Evolutionary conservation across 148 eudicot genomes (phyloP).

Genomic region (Cornus controversa): DNA sequence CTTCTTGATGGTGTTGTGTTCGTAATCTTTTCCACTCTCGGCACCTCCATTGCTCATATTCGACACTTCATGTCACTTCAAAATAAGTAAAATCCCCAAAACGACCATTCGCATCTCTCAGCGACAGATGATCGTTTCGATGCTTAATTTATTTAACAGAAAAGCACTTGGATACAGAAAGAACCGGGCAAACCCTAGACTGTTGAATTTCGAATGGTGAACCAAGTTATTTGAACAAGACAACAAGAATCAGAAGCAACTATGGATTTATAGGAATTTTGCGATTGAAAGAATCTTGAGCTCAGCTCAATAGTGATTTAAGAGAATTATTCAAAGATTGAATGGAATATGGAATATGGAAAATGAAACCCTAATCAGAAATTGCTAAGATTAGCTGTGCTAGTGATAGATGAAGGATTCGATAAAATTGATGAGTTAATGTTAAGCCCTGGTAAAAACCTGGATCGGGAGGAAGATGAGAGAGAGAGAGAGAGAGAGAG

Average conservation of each 20-base stretch:
- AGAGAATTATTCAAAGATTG: too few species aligned
- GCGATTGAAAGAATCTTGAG: conserved; percentile 3
- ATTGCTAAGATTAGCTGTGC: background rate
- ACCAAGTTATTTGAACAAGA: too few species aligned
- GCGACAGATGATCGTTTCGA: background rate
- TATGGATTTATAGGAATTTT: conserved; percentile 4
- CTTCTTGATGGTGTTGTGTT: conserved; percentile 15
- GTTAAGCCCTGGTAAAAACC: conserved; percentile 11
- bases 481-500: background rate
- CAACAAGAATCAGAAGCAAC: background rate
- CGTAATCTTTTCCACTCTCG: conserved; percentile 29
- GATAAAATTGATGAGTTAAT: background rate
- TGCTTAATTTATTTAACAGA: too few species aligned
- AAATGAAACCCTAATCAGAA: background rate
- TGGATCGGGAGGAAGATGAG: background rate
- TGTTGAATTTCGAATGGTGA: conserved; percentile 3
- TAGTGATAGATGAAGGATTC: background rate
- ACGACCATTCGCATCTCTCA: background rate
- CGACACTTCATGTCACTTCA: conserved; percentile 34
- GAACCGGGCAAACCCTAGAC: conserved; percentile 13
- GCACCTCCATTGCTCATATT: conserved; percentile 63
- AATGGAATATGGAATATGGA: background rate
- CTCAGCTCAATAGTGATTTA: background rate
- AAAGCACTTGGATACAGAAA: background rate
- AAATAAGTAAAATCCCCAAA: conserved; percentile 3